Conservation (phyloP, 2,329 filamentous ascomycete genomes). For the Coniochaeta sp. region DNA sequence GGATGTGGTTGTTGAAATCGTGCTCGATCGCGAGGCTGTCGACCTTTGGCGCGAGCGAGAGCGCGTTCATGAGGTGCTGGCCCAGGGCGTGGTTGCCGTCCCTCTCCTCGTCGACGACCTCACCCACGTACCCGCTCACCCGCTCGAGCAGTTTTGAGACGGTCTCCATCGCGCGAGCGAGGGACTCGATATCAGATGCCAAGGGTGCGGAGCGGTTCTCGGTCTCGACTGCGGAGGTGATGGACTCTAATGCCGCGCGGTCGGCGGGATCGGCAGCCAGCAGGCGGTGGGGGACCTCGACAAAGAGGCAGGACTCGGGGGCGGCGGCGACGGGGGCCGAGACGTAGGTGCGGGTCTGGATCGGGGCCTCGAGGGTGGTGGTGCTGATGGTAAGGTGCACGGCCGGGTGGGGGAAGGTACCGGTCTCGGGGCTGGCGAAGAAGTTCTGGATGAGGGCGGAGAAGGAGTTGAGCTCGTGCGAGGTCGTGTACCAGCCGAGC, state of each 20-base stretch:
- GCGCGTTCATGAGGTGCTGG: conserved; percentile 89
- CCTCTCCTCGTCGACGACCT: conserved; percentile 88
- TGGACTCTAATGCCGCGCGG: conserved; percentile 65
- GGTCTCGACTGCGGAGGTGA: conserved; percentile 71
- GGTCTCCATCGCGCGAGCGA: conserved; percentile 80
- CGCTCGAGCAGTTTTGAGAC: conserved; percentile 86
- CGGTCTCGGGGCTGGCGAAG: conserved; percentile 93
- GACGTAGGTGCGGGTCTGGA: conserved; percentile 91
- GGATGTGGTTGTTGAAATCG: conserved; percentile 99
- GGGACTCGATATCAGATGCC: conserved; percentile 80
- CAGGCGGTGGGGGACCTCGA: conserved; percentile 92
- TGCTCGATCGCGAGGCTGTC: conserved; percentile 84
- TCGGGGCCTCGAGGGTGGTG: conserved; percentile 70
- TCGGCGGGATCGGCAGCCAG: conserved; percentile 62
- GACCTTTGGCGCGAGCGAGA: conserved; percentile 92
- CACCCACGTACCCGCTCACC: conserved; percentile 85
- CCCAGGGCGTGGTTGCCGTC: conserved; percentile 85
- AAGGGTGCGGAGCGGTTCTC: conserved; percentile 69
- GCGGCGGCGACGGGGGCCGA: conserved; percentile 91
- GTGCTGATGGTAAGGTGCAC: conserved; percentile 94
- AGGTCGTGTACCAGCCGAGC: conserved; percentile 97
- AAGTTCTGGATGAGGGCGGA: conserved; percentile 99
- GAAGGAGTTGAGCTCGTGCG: conserved; percentile 95
- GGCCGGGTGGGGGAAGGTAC: conserved; percentile 92
- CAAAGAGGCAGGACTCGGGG: conserved; percentile 93